Conservation (phyloP, 306 rosid species). For the Medicago arabica region DNA sequence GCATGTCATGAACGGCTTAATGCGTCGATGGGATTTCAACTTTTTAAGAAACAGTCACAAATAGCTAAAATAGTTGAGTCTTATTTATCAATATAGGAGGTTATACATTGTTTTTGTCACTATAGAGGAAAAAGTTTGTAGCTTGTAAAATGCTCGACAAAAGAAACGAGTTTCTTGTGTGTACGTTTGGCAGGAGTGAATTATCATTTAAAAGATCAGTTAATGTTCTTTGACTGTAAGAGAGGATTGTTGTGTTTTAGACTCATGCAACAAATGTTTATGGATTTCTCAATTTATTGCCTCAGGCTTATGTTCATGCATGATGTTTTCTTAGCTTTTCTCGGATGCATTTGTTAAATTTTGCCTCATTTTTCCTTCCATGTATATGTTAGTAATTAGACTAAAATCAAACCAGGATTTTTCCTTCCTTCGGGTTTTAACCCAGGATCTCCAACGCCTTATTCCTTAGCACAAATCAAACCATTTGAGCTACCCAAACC, state of each 20-base stretch:
- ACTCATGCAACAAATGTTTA: not conserved
- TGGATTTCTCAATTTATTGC: constrained; percentile 2
- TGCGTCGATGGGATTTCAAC: constrained; percentile 93
- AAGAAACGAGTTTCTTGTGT: constrained; percentile 43
- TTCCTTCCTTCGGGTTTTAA: too few species aligned
- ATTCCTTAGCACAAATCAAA: too few species aligned
- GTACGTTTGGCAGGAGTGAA: constrained; percentile 27
- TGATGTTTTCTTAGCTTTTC: not conserved
- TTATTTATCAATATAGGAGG: constrained; percentile 6
- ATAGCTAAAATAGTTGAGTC: constrained; percentile 44
- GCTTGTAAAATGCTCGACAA: constrained; percentile 51
- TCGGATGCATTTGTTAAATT: not conserved
- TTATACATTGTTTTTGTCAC: constrained; percentile 52
- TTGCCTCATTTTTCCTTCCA: not conserved
- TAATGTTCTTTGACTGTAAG: constrained; percentile 32
- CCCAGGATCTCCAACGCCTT: too few species aligned
- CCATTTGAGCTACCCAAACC: too few species aligned
- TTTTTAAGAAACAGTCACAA: constrained; percentile 69
- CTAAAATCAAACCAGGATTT: too few species aligned
- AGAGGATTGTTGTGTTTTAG: constrained; percentile 15
- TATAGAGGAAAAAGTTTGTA: constrained; percentile 12
- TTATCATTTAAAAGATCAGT: constrained; percentile 12
- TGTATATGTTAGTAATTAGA: too few species aligned
- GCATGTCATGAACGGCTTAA: constrained; percentile 74
- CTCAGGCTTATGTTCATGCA: not conserved